These are phyloP conservation scores for Solanum hybrid DNA, from an alignment of 305 asterid species.

Conservation along the genomic window DNA sequence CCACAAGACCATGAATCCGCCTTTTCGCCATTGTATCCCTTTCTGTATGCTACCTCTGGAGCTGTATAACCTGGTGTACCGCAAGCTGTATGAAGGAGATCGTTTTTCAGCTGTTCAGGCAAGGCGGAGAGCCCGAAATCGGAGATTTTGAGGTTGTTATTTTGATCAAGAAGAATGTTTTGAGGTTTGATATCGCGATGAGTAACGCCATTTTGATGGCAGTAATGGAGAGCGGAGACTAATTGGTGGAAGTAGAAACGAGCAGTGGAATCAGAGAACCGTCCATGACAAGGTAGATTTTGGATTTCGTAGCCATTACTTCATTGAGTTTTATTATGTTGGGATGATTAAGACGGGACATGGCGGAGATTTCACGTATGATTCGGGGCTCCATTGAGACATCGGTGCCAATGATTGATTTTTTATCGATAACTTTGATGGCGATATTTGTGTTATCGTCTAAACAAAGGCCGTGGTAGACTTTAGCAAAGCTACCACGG, in stretches of 20 bases:
- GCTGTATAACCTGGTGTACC: slow-evolving; percentile 89
- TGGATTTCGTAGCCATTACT: slow-evolving; percentile 65
- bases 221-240: slow-evolving; percentile 57
- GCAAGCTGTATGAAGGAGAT: slow-evolving; percentile 60
- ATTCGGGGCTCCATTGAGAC: slow-evolving; percentile 54
- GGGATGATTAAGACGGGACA: slow-evolving; percentile 74
- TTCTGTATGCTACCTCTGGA: slow-evolving; percentile 57
- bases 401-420: slow-evolving; percentile 15
- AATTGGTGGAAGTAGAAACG: slow-evolving; percentile 52
- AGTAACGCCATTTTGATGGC: slow-evolving; percentile 64
- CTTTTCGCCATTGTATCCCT: slow-evolving; percentile 66
- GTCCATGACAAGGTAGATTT: slow-evolving; percentile 75
- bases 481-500: slow-evolving; percentile 88
- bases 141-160: slow-evolving; percentile 45
- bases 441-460: slow-evolving; percentile 35
- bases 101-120: slow-evolving; percentile 46
- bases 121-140: slow-evolving; percentile 88
- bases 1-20: slow-evolving; percentile 98
- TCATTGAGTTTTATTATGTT: slow-evolving; percentile 66
- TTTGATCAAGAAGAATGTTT: slow-evolving; percentile 55
- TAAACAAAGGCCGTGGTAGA: slow-evolving; percentile 40
- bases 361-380: slow-evolving; percentile 61
- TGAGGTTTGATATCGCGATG: slow-evolving; percentile 87
- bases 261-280: slow-evolving; percentile 47
- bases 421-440: slow-evolving; percentile 62